Base-by-base conservation (phyloP, 345 rosid genomes). In the Dovyalis caffra region DNA sequence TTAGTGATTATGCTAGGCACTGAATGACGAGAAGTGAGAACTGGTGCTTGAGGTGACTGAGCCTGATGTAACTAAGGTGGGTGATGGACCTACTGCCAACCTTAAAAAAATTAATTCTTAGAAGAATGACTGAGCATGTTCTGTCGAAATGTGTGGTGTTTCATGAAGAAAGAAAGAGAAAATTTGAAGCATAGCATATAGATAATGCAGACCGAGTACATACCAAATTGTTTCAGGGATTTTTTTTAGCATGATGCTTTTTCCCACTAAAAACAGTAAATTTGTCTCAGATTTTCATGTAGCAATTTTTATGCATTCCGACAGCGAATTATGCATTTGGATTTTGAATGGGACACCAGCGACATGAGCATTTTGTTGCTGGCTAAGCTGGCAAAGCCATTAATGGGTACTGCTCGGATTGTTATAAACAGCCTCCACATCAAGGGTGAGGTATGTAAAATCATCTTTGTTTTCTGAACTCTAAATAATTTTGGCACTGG, bases 401-500 rank as follows among this genome's bases (percentile, higher is more conserved):
- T 93, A 66, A 83, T 84, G 65, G 93, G 99, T 64, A 90, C 94
- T 74, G 99, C 98, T 76, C 78, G 92, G 77, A 93, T 95, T 71
- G 87, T 95, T 73, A 84, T 93, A 76, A 91, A 95, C 84, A 91
- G 96, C 85, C 96, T 95, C 74, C 92, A 88, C 80, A 87, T 95
- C 78, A 93, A 91, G 88, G 99, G 99, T 26, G 98, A 95, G 81
- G 99, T 95, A 89, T 53, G 98, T 83, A 31, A 63, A 70, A 33
- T 51, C 21, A 15, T 56, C 58, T 43, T 32, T 64, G 25, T 25
- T 31, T 25, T 58, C 28, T 11, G 29, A 3, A 56, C 37, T n/a
- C 33, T 40, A 5, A 43, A 65, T 45, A 43, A 43, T 47, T 15
- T 47, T 47, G 53, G 53, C 53, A 47, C 53, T 47, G 53, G 53